Evolutionary conservation across 805 yeast species (phyloP), one percentile per base, ranked within the genome.

Genomic region (Lipomyces chichibuensis): DNA sequence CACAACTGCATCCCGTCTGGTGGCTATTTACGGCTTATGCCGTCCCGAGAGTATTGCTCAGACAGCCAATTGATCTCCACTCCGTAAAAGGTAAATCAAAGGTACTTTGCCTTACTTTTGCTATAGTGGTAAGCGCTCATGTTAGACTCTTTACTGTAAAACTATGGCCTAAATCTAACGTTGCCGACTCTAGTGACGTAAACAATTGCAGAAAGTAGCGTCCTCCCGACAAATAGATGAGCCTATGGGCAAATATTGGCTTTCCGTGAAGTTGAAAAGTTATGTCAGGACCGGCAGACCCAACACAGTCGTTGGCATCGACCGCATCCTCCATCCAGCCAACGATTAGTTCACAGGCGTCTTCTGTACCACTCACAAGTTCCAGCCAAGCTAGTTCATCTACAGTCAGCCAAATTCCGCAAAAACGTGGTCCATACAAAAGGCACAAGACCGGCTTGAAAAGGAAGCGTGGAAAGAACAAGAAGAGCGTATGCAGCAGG

Each of bases 401-500:
- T 35, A 11, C 39, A 32, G 17, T 7, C 20, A 39, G 64, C 60
- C 57, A 65, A 35, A n/a, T 51, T 52, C 25, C 55, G 59, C 27
- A 59, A 56, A 33, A 35, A 63, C 23, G 54, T 49, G 23, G 64
- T 32, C 20, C 43, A 29, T 20, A 32, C 35, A 25, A 65, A 39
- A 25, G 29, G 51, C 14, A 65, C 20, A 49, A 63, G 53, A 33
- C 43, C 64, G n/a, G 64, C 43, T 2, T 46, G 57, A 14, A 62
- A 49, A 49, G 52, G 65, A 56, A 51, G 56, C 33, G 25, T 17
- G 29, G 35, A 25, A 43, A 39, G 59, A 46, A 27, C 59, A 57
- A 57, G 52, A 66, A 55, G 57, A 57, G 59, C 29, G 60, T 58
- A 63, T 11, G 63, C n/a, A 7, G n/a, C 49, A 27, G 51, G 9